These are phyloP conservation scores for Penicillium turbatum DNA, from an alignment of 495 filamentous ascomycete species.

Conservation along the genomic window DNA sequence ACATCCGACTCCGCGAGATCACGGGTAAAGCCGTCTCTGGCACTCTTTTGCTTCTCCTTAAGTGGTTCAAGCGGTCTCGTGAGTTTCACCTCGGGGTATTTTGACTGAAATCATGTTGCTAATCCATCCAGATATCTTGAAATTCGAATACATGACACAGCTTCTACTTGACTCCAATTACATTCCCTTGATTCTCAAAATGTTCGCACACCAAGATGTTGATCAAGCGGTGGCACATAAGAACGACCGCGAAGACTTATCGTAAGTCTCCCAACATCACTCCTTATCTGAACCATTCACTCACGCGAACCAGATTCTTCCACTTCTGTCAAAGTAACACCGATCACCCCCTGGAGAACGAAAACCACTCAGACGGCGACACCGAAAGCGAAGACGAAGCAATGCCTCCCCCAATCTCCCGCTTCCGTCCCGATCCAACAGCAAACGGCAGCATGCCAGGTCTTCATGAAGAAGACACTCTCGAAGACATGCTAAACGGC, in stretches of 20 bases:
- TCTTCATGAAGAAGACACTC: slow-evolving; percentile 31
- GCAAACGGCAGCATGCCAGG: slow-evolving; percentile 26
- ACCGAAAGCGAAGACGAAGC: slow-evolving; percentile 62
- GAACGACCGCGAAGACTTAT: slow-evolving; percentile 76
- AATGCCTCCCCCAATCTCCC: slow-evolving; percentile 75
- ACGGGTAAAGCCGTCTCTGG: slow-evolving; percentile 85
- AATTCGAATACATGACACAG: slow-evolving; percentile 94
- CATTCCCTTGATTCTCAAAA: slow-evolving; percentile 83
- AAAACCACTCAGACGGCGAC: slow-evolving; percentile 28
- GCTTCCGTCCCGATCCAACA: slow-evolving; percentile 39
- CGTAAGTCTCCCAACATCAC: slow-evolving; percentile 46
- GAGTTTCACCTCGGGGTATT: slow-evolving; percentile 29
- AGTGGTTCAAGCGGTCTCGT: slow-evolving; percentile 98
- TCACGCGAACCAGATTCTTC: slow-evolving; percentile 66
- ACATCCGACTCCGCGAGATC: slow-evolving; percentile 75
- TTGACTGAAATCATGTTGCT: slow-evolving; percentile 15
- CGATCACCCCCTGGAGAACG: slow-evolving; percentile 33
- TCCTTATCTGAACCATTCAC: background rate
- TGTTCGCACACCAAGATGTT: slow-evolving; percentile 88
- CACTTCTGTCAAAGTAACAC: slow-evolving; percentile 69
- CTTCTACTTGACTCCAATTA: slow-evolving; percentile 92
- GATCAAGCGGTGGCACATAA: slow-evolving; percentile 81
- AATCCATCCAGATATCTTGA: slow-evolving; percentile 67
- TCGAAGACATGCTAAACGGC: slow-evolving; percentile 32
- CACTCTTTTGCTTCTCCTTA: slow-evolving; percentile 76